Base-by-base conservation (phyloP, 148 eudicot species). In the Amaranthus hypochondriacus region DNA sequence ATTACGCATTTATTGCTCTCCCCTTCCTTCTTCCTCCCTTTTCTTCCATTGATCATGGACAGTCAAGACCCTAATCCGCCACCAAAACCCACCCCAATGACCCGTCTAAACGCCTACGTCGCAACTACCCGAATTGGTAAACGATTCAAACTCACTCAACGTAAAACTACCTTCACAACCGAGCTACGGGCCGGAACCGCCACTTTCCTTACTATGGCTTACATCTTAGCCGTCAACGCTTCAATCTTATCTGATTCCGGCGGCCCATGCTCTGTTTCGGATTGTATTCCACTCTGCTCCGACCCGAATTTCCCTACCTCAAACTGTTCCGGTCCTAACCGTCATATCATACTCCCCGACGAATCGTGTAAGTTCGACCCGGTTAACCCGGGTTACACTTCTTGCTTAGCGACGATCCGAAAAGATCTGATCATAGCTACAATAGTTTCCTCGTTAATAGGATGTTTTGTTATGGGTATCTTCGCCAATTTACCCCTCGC, bases 221-320 rank as follows among this genome's bases (percentile, higher is more conserved):
- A 94, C 83, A 94, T 94, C 78, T 79, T 94, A n/a, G 98, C 98
- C 58, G 98, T 94, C 62, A 94, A 94, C 90, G 97, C 98, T 62
- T 87, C 91, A 50, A 94, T 94, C 42, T 80, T 94, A 15, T 64
- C 98, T 9, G 97, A 91, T 80, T 91, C 98, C n/a, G 97, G 97
- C 59, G 98, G 80, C 65, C 79, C 98, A 4, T 94, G 97, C 61
- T 84, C 96, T 5, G 89, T 89, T 14, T 49, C 89, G 58, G 96
- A 94, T 83, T 91, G 96, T 77, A 7, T 89, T 74, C 90, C 90
- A 0, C 84, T 87, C 12, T 93, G 98, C 78, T 84, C 98, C 69
- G 81, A 84, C 76, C 74, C 87, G 13, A 18, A 86, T 14, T 47
- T 80, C 59, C 43, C 87, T 6, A 15, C 75, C 43, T 6, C 80